Percentiles rank a stretch among this genome's conserved stretches.
Conservation (phyloP, 805 yeast species). For the Metschnikowia orientalis region DNA sequence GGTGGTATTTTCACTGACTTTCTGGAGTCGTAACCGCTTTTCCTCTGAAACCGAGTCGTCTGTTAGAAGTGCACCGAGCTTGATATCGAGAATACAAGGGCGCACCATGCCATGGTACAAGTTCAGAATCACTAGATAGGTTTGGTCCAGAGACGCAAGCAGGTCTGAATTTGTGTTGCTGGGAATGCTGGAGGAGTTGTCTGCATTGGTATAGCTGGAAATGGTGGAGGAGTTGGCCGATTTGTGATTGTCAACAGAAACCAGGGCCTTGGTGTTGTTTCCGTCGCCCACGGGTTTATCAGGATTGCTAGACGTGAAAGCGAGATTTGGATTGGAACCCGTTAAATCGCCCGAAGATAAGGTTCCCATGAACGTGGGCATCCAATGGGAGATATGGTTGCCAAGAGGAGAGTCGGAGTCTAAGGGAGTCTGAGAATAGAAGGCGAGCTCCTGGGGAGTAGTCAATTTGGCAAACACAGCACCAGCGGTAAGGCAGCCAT, state of each 20-base stretch:
- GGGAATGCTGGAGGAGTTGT: too few relatives aligned
- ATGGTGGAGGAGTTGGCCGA: too few relatives aligned
- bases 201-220: too few relatives aligned
- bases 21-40: slow-evolving; percentile 55
- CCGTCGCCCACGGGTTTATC: background rate
- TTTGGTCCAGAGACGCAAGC: slow-evolving; percentile 9
- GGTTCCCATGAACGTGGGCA: slow-evolving; percentile 62
- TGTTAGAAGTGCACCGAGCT: slow-evolving; percentile 67
- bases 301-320: too few relatives aligned
- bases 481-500: slow-evolving; percentile 69
- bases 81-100: slow-evolving; percentile 80
- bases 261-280: background rate
- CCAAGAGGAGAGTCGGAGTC: slow-evolving; percentile 28
- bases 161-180: background rate
- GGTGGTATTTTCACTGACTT: slow-evolving; percentile 70
- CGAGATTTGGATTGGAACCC: background rate
- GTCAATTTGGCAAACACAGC: slow-evolving; percentile 71
- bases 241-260: background rate
- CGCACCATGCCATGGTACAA: slow-evolving; percentile 51
- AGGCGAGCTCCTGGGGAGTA: slow-evolving; percentile 61
- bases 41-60: slow-evolving; percentile 51
- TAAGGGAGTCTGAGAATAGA: slow-evolving; percentile 46
- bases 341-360: slow-evolving; percentile 40
- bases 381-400: slow-evolving; percentile 45
- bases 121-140: slow-evolving; percentile 68